A percentile compares a stretch with the other conserved stretches of the same genome.
phyloP scores from a whole-genome alignment of 176 grass and related monocot species.

The Pontederia paniculata region DNA sequence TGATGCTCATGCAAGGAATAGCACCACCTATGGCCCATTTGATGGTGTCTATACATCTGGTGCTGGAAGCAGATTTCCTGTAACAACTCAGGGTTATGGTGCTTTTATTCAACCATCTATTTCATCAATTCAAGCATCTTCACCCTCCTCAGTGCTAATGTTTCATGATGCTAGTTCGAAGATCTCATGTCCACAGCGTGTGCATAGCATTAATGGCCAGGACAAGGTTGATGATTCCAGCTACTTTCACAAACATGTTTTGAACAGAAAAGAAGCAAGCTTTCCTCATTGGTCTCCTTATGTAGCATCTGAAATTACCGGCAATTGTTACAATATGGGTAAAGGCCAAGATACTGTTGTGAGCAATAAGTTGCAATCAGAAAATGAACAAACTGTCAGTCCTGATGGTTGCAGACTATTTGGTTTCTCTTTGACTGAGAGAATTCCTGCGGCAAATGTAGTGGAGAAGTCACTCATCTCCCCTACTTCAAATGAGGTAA shows the following conservation, averaged over 20 bases:
- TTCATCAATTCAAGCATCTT: slow-evolving; percentile 31
- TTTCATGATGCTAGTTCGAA: slow-evolving; percentile 34
- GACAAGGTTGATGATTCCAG: slow-evolving; percentile 9
- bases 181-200: slow-evolving; percentile 7
- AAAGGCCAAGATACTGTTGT: slow-evolving; percentile 8
- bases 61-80: slow-evolving; percentile 26
- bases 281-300: slow-evolving; percentile 3
- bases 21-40: slow-evolving; percentile 11
- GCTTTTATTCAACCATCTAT: slow-evolving; percentile 15
- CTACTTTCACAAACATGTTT: slow-evolving; percentile 4
- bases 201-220: background rate
- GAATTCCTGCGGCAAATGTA: slow-evolving; percentile 28
- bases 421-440: slow-evolving; percentile 71
- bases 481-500: slow-evolving; percentile 13
- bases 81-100: slow-evolving; percentile 23
- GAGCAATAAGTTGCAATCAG: slow-evolving; percentile 6
- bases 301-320: slow-evolving; percentile 16
- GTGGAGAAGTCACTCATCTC: background rate
- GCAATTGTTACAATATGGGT: slow-evolving; percentile 8
- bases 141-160: slow-evolving; percentile 68
- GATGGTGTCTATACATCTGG: slow-evolving; percentile 18
- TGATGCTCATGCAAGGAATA: slow-evolving; percentile 16
- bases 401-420: slow-evolving; percentile 52
- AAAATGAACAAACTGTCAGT: slow-evolving; percentile 16
- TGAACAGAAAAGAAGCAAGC: slow-evolving; percentile 16